Conservation (phyloP, 768 basidiomycete genomes). For the Trichaptum fuscoviolaceum region DNA sequence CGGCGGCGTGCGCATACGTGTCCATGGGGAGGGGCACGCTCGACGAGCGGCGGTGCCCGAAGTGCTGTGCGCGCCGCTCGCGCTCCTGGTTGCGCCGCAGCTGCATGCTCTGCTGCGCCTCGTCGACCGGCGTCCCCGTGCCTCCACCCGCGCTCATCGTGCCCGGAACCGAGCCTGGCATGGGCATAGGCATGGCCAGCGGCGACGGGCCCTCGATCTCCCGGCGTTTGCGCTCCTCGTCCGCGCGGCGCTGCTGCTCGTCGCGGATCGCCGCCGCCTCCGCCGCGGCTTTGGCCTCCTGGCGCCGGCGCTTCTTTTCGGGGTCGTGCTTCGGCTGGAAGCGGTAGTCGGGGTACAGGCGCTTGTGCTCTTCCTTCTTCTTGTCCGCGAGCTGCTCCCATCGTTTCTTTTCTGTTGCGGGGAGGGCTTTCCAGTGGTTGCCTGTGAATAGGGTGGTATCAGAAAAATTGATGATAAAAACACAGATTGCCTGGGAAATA, state of each 20-base stretch:
- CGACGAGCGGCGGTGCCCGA: slow-evolving; percentile 50
- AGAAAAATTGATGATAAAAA: too few species aligned
- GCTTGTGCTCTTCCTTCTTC: slow-evolving; percentile 69
- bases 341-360: slow-evolving; percentile 59
- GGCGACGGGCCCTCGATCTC: background rate
- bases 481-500: background rate
- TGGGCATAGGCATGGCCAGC: background rate
- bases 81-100: background rate
- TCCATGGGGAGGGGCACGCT: slow-evolving; percentile 55
- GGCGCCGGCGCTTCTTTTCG: slow-evolving; percentile 1
- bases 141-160: too few species aligned
- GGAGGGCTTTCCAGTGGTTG: slow-evolving; percentile 62
- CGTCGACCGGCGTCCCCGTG: background rate
- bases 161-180: too few species aligned
- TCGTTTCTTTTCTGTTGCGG: slow-evolving; percentile 61
- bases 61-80: slow-evolving; percentile 17
- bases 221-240: background rate
- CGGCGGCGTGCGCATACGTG: slow-evolving; percentile 18
- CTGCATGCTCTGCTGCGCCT: background rate
- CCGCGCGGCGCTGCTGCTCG: background rate
- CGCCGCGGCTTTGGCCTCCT: background rate
- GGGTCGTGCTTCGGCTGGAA: slow-evolving; percentile 31
- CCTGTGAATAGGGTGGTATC: slow-evolving; percentile 19
- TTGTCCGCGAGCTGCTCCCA: slow-evolving; percentile 73
- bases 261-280: background rate